These are phyloP conservation scores for Hysterium pulicare DNA, from an alignment of 2,329 filamentous ascomycete genomes.

Conservation along the genomic window DNA sequence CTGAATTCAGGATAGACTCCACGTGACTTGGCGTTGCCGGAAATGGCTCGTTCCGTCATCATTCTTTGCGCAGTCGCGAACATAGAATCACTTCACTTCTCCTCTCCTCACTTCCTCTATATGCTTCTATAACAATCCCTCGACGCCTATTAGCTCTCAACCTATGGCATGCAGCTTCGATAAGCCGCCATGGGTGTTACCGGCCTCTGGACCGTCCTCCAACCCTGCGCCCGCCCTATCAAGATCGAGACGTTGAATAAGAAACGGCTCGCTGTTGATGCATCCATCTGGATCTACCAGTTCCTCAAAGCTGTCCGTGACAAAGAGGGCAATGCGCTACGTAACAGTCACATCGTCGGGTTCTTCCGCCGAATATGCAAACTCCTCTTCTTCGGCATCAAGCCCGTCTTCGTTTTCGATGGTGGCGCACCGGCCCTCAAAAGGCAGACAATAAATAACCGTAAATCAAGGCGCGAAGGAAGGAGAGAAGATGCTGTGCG, in stretches of 20 bases:
- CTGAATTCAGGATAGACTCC: no score
- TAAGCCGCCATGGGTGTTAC: conserved; percentile 80
- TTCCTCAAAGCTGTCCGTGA: conserved; percentile 98
- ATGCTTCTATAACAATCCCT: no score
- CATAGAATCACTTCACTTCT: no score
- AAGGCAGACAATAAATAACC: conserved; percentile 77
- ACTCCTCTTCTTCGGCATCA: conserved; percentile 91
- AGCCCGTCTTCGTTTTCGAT: conserved; percentile 96
- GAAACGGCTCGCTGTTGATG: conserved; percentile 93
- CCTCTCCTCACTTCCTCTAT: no score
- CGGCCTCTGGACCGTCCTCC: conserved; percentile 92
- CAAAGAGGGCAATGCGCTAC: conserved; percentile 94
- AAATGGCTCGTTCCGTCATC: no score
- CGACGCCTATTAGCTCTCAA: no score
- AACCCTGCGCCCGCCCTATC: conserved; percentile 91
- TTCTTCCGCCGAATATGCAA: conserved; percentile 99
- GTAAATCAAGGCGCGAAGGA: conserved; percentile 79
- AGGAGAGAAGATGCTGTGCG: conserved; percentile 86
- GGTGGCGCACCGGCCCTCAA: conserved; percentile 90
- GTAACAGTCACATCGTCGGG: conserved; percentile 92
- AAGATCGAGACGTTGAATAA: conserved; percentile 95
- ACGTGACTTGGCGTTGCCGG: no score
- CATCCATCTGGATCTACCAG: conserved; percentile 99
- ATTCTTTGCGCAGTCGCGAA: no score
- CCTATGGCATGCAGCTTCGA: conserved; percentile 14